Base-by-base conservation (phyloP, 176 grass and related monocot genomes). In the Carex kokanica region DNA sequence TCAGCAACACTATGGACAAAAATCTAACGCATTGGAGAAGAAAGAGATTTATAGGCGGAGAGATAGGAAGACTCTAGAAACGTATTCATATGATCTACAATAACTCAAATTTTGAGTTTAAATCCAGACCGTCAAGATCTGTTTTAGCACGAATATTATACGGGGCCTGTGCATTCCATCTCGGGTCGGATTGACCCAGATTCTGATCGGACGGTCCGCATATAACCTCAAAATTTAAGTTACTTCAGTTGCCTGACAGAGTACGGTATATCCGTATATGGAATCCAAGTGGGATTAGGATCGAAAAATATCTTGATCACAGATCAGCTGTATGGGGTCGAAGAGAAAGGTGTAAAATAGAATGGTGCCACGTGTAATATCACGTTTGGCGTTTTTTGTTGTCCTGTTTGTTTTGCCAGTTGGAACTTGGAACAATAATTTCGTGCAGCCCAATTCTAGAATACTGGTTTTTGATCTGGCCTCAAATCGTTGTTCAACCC, bases 11-110 rank as follows among this genome's bases (percentile, higher is more conserved):
- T 0, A 51, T 51, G 4, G 9, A 14, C 4, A 64, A 80, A 4
- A 81, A 3, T 0, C 16, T 43, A 1, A 25, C 0, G 11, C 2
- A 8, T 5, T 15, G 56, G 78, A 64, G 78, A 27, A 47, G 78
- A 81, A 81, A 14, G 40, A 8, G 6, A 23, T 81, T 64, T 64
- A 81, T 81, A 64, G 60, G 20, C 25, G 5, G 38, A 43, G 58
- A 63, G 16, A 0, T 2, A 3, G 2, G 78, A 81, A 81, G 56
- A 43, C n/a, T 81, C 78, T 81, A 45, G 78, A 80, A 80, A 57
- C 34, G 0, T 38, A 38, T 38, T 38, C 36, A 38, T 6, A n/a
- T 38, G 4, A 38, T 5, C 36, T 38, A 38, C 4, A 38, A 5
- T 38, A 38, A 38, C 36, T 38, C 36, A 38, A 38, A 38, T 5